phyloP scores from a whole-genome alignment of 2,329 filamentous ascomycete species.

The Leptographium lundbergii region DNA sequence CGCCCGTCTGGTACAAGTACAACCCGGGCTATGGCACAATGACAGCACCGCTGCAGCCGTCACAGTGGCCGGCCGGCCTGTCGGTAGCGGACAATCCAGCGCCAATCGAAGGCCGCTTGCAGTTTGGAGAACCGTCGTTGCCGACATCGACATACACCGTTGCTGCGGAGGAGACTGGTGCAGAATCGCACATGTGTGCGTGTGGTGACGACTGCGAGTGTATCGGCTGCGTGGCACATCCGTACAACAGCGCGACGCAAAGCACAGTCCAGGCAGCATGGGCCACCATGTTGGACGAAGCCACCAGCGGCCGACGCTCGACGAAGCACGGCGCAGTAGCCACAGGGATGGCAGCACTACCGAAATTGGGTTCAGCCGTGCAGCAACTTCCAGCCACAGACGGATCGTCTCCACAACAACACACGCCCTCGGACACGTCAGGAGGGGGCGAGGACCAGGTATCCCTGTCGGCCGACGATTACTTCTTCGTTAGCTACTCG shows the following conservation, averaged over 20 bases:
- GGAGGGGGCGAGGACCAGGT: constrained; percentile 37
- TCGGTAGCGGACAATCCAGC: background rate
- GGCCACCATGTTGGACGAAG: constrained; percentile 9
- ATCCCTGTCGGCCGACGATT: constrained; percentile 36
- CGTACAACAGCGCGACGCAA: constrained; percentile 13
- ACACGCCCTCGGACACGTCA: constrained; percentile 34
- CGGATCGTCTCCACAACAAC: constrained; percentile 23
- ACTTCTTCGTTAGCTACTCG: constrained; percentile 39
- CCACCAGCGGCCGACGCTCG: background rate
- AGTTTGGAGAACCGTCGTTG: background rate
- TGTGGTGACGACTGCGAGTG: constrained; percentile 15
- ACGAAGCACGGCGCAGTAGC: background rate
- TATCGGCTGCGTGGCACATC: constrained; percentile 13
- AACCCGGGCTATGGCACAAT: constrained; percentile 11
- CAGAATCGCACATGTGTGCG: constrained; percentile 11
- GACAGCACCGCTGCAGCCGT: constrained; percentile 11
- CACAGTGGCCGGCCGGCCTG: constrained; percentile 12
- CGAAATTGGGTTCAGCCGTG: background rate
- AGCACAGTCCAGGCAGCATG: constrained; percentile 12
- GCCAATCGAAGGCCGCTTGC: background rate
- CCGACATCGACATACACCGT: background rate
- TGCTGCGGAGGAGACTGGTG: background rate
- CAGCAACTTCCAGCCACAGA: background rate
- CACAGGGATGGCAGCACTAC: background rate
- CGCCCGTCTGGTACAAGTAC: constrained; percentile 10